Evolutionary conservation across 73 alveolate genomes (phyloP), one percentile per base, ranked within the genome.

Genomic region (Tetrahymena thermophila): DNA sequence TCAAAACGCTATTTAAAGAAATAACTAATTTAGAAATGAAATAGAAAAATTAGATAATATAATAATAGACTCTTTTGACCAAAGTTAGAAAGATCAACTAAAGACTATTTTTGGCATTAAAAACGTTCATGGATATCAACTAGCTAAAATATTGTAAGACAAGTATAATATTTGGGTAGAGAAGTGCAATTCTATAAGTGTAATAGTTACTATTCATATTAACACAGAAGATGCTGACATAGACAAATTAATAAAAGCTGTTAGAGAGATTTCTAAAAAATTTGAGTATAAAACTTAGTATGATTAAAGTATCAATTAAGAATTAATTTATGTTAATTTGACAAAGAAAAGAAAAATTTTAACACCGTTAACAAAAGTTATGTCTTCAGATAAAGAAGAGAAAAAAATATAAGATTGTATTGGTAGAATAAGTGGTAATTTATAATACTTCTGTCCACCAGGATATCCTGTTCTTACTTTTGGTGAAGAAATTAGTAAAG

Each of bases 131-230:
- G 97, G 96, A 35, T 93, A 89, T 10, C 40, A 50, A 40, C 31
- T 93, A 4, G 93, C 85, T 10, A 35, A 95, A 3, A 35, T 44
- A 34, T 37, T 93, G 21, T 85, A 93, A 56, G 42, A 89, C 5
- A 25, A 40, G 34, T 71, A 71, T 34, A 93, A 94, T 35, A 44
- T 95, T 34, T 38, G 50, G 56, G 56, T 85, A 35, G 97, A 95
- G 35, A 93, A 95, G 42, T 50, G 13, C 19, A 85, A 93, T 37
- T 19, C 89, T 9, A 93, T 35, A 28, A 15, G 94, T 19, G 96
- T 93, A 0, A 83, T 95, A 17, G 94, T 95, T 35, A 93, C 96
- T 9, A 56, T 95, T 14, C 97, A 95, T 56, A 84, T 93, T 23
- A 55, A 93, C 40, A 89, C 89, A 31, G 56, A 34, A 9, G 97